Conservation (phyloP, 2,329 filamentous ascomycete genomes). For the Sclerotinia subarctica region DNA sequence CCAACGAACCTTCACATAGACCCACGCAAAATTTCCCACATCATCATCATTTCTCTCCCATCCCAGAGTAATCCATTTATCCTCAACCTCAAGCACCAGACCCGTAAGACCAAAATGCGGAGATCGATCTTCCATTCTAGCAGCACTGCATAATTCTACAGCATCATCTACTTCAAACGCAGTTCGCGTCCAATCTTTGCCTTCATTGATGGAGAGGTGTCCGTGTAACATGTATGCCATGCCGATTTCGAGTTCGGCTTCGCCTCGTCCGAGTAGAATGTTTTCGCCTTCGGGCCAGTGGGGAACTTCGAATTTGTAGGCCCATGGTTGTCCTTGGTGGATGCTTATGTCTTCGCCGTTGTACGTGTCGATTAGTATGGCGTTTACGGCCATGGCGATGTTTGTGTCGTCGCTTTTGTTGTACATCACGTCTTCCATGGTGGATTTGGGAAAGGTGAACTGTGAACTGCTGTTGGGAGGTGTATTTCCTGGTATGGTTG, state of each 20-base stretch:
- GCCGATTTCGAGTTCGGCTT: not conserved
- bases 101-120: constrained; percentile 13
- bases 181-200: constrained; percentile 11
- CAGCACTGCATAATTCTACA: not conserved
- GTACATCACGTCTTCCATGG: constrained; percentile 7
- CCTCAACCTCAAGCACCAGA: not conserved
- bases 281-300: not conserved
- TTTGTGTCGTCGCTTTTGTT: constrained; percentile 16
- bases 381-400: constrained; percentile 10
- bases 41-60: constrained; percentile 20
- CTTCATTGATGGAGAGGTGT: constrained; percentile 11
- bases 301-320: constrained; percentile 4
- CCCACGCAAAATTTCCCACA: constrained; percentile 18
- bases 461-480: not conserved
- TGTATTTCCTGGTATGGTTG: too few relatives aligned
- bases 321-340: constrained; percentile 7
- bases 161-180: constrained; percentile 18
- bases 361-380: constrained; percentile 13
- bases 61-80: not conserved
- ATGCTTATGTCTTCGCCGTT: constrained; percentile 6
- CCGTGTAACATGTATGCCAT: constrained; percentile 17
- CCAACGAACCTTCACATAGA: not conserved
- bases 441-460: not conserved
- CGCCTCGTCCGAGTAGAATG: constrained; percentile 9
- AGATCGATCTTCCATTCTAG: not conserved